Evolutionary conservation across 176 grass and related monocot genomes (phyloP).

Genomic region (Aegilops umbellulata): DNA sequence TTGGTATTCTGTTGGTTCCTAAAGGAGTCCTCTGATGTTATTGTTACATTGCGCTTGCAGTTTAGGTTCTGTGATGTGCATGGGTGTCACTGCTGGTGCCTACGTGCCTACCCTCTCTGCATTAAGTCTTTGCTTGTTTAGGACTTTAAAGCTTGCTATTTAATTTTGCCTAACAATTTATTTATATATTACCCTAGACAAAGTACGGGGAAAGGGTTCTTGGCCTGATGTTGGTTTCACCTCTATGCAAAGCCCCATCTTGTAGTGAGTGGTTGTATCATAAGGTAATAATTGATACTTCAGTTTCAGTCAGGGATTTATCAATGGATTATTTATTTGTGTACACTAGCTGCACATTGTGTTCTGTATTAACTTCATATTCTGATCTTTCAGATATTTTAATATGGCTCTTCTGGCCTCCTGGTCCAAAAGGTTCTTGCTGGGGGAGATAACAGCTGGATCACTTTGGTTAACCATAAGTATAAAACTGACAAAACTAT

Average conservation of each 20-base stretch:
- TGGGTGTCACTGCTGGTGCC: slow-evolving; percentile 92
- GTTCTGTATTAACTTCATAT: neutral
- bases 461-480: too few relatives aligned
- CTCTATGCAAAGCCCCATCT: slow-evolving; percentile 91
- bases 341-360: neutral
- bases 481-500: too few relatives aligned
- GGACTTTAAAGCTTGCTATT: slow-evolving; percentile 2
- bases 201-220: slow-evolving; percentile 71
- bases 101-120: slow-evolving; percentile 86
- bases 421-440: too few relatives aligned
- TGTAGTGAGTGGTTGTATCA: slow-evolving; percentile 96
- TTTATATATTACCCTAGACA: slow-evolving; percentile 45
- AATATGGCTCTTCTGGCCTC: too few relatives aligned
- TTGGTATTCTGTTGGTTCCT: neutral
- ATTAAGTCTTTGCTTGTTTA: slow-evolving; percentile 39
- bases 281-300: slow-evolving; percentile 47
- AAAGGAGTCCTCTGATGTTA: slow-evolving; percentile 9
- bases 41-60: slow-evolving; percentile 42
- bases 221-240: slow-evolving; percentile 86
- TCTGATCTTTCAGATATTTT: slow-evolving; percentile 21
- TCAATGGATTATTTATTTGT: neutral
- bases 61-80: slow-evolving; percentile 86
- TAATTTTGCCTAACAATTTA: neutral
- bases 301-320: slow-evolving; percentile 5
- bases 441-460: too few relatives aligned